Evolutionary conservation across 352 stramenopile genomes (phyloP).

Genomic region (Pythium sp.): DNA sequence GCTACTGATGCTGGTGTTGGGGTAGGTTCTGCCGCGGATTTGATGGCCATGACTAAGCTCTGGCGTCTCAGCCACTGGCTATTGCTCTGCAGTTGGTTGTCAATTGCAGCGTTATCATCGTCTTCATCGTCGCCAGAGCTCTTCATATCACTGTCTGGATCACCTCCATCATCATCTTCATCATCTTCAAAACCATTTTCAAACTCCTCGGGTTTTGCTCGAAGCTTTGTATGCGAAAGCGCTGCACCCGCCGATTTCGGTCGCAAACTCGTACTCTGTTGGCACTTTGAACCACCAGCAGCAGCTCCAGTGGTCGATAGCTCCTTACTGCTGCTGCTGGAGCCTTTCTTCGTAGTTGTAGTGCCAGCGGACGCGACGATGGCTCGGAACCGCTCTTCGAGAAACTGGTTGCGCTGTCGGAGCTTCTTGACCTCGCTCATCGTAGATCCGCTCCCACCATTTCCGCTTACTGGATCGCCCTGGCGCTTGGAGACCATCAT

Average conservation of each 20-base stretch:
- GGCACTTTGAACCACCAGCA: neutral
- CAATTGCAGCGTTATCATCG: neutral
- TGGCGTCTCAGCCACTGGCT: neutral
- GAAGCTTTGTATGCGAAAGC: neutral
- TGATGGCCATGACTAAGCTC: neutral
- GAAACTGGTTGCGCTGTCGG: conserved; percentile 50
- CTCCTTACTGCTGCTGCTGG: neutral
- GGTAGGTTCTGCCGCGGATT: neutral
- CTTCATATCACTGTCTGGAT: neutral
- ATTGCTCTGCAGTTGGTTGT: neutral
- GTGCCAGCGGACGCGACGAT: neutral
- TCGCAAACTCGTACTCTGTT: neutral
- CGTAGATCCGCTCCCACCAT: conserved; percentile 3
- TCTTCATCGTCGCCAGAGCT: neutral
- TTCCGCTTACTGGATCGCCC: neutral
- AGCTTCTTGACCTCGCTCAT: conserved; percentile 52
- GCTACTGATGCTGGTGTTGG: neutral
- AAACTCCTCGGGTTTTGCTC: neutral
- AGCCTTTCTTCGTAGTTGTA: neutral
- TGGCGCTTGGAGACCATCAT: neutral
- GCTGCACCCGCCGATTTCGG: neutral
- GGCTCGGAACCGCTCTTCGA: conserved; percentile 60
- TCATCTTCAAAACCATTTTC: neutral
- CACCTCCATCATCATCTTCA: neutral
- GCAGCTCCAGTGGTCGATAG: neutral